Base-by-base conservation (phyloP, 257 asterid genomes). In the Scutellaria minor region DNA sequence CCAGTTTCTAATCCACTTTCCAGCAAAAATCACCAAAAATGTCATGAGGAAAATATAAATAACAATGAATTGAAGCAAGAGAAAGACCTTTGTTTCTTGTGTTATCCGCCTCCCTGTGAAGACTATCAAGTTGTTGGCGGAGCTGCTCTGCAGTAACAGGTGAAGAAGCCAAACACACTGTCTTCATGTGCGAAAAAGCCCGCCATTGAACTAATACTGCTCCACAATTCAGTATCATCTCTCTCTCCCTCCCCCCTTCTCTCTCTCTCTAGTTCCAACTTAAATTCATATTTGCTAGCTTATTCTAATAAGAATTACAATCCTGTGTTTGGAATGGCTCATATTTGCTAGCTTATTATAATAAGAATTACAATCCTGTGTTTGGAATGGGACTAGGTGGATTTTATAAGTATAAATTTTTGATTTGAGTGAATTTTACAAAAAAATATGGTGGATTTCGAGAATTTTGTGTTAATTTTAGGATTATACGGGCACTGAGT, bases 61-160 rank as follows among this genome's bases (percentile, higher is more conserved):
- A 8, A 65, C 20, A 2, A 22, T 1, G 35, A 60, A 54, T 22
- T 14, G 50, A 67, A 47, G 39, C 2, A n/a, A 57, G 56, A 56
- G 54, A 70, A 50, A 13, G 37, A 85, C 89, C 87, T 82, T 82
- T 85, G 58, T 70, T 60, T 72, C 85, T 69, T 6, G 87, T 70
- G 64, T 3, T 59, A 58, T 73, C 73, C 5, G 84, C 87, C 62
- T 85, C 89, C 75, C 68, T 80, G 63, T 82, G 85, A 66, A 85
- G 89, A 74, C 44, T 70, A 78, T 85, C 87, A 14, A 85, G 89
- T 60, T 85, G 80, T 37, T 75, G 85, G 42, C 85, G 85, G 18
- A 85, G 83, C 68, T 85, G 72, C 67, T 80, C 76, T 22, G 87
- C 81, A 2, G 71, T 51, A 5, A 58, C 18, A 20, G 84, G 35